Evolutionary conservation across 306 rosid species (phyloP), one percentile per base, ranked within the genome.

Genomic region (Bauhinia variegata): DNA sequence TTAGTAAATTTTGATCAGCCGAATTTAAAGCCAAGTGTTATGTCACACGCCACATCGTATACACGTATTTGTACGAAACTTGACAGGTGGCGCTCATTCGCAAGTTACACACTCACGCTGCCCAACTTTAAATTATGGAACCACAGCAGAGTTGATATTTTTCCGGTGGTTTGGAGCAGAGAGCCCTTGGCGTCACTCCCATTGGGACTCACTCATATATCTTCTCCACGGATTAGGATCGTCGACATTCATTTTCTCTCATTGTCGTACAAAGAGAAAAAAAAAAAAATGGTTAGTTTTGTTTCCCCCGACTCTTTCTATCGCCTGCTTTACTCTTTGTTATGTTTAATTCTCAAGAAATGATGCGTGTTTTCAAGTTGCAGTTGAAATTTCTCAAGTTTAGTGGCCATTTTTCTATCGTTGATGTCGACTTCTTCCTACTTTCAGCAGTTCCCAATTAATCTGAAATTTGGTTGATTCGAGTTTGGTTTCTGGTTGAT

Each of bases 221-320:
- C n/a, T n/a, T n/a, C n/a, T n/a, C n/a, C n/a, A n/a, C n/a, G n/a
- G n/a, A n/a, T n/a, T n/a, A n/a, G n/a, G n/a, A n/a, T n/a, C n/a
- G n/a, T n/a, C n/a, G n/a, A n/a, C n/a, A n/a, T n/a, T n/a, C n/a
- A n/a, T n/a, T n/a, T n/a, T n/a, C n/a, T n/a, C n/a, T 48, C 53
- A 5, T 30, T 56, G 36, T 4, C 78, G 52, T n/a, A 37, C 15
- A 42, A 39, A 13, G 11, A 30, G 28, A 14, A 43, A 60, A n/a
- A n/a, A n/a, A n/a, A n/a, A n/a, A 64, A 58, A 11, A 78, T 78
- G 82, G 82, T 78, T 54, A 67, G 71, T 67, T 30, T 30, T 34
- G 13, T 32, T 39, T n/a, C n/a, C n/a, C n/a, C 4, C 28, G 2
- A 23, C 28, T 23, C n/a, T n/a, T n/a, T n/a, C 12, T 9, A 41